Conservation (phyloP, 1,284 basidiomycete genomes). For the Cryptococcus sp. region DNA sequence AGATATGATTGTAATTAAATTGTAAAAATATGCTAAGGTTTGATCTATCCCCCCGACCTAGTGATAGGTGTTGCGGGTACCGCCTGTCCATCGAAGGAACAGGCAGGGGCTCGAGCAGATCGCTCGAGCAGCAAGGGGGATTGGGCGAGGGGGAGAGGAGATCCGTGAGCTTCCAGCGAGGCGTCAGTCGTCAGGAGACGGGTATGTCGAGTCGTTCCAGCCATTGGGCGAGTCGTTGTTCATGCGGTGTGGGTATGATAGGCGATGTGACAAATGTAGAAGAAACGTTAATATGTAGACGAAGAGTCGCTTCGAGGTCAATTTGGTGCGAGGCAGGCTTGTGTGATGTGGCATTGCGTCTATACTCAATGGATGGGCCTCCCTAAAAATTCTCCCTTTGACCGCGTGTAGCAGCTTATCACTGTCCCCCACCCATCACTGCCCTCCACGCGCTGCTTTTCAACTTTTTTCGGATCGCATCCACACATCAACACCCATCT, state of each 20-base stretch:
- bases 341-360: not conserved
- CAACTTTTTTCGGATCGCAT: constrained; percentile 1
- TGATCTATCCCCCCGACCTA: constrained; percentile 7
- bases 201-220: not conserved
- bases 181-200: not conserved
- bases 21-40: not conserved
- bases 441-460: not conserved
- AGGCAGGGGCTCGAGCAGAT: constrained; percentile 6
- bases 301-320: not conserved
- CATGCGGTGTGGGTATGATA: not conserved
- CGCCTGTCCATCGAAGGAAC: constrained; percentile 4
- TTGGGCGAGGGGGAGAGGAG: not conserved
- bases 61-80: not conserved
- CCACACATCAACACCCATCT: not conserved
- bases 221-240: not conserved
- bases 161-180: not conserved
- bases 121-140: constrained; percentile 3
- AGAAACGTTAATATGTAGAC: not conserved
- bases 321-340: not conserved
- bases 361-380: too few relatives aligned
- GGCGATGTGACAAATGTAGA: not conserved
- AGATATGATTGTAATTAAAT: not conserved
- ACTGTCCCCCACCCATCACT: not conserved
- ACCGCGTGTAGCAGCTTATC: too few relatives aligned
- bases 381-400: too few relatives aligned